phyloP scores from a whole-genome alignment of 495 filamentous ascomycete genomes.

The Eremomyces bilateralis region DNA sequence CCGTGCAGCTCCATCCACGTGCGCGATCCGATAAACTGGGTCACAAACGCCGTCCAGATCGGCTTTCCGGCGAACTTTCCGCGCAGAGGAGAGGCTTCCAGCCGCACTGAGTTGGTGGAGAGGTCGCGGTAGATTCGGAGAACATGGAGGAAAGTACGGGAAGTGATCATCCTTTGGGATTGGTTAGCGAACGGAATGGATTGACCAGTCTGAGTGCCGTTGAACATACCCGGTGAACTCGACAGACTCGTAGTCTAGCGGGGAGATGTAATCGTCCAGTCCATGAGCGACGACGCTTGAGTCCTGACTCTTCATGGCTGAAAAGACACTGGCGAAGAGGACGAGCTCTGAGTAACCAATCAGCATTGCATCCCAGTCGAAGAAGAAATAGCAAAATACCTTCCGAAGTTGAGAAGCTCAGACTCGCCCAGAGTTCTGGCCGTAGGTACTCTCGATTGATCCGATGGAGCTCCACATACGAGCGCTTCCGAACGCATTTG shows the following conservation, averaged over 20 bases:
- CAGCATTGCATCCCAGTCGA: conserved; percentile 4
- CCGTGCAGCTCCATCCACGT: conserved; percentile 11
- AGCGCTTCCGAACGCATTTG: conserved; percentile 28
- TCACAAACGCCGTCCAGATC: conserved; percentile 22
- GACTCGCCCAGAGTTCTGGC: conserved; percentile 30
- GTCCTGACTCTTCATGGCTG: conserved; percentile 53
- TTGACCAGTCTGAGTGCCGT: too few relatives aligned
- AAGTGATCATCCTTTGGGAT: too few relatives aligned
- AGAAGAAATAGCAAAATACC: conserved; percentile 20
- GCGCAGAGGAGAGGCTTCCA: conserved; percentile 24
- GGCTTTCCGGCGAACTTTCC: conserved; percentile 16
- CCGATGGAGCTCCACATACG: conserved; percentile 33
- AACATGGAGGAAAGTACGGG: conserved; percentile 36
- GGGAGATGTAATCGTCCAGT: not conserved
- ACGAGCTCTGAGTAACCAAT: conserved; percentile 35
- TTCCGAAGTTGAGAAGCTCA: conserved; percentile 37
- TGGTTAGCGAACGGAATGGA: too few relatives aligned
- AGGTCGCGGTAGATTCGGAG: conserved; percentile 50
- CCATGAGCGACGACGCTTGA: too few relatives aligned
- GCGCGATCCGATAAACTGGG: conserved; percentile 10
- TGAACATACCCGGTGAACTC: conserved; percentile 34
- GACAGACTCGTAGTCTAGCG: conserved; percentile 6
- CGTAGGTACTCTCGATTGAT: conserved; percentile 21
- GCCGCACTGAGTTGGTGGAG: conserved; percentile 34
- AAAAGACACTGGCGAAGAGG: conserved; percentile 54